Percentiles rank a stretch among this genome's conserved stretches.
These are phyloP conservation scores for Naganishia antarctica DNA, from an alignment of 768 basidiomycete species.

Conservation along the genomic window DNA sequence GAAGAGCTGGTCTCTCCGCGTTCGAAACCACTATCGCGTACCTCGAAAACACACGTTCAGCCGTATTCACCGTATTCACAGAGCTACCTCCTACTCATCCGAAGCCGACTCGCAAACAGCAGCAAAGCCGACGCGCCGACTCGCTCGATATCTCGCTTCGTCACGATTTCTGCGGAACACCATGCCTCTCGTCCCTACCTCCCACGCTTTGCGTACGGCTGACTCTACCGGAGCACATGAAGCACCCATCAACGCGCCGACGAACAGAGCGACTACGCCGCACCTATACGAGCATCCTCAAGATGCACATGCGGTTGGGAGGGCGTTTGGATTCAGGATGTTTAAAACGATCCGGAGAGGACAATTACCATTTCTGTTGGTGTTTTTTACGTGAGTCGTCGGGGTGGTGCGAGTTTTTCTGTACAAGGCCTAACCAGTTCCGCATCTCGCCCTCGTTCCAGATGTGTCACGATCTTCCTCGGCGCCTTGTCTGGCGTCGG, in stretches of 20 bases:
- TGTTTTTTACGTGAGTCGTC: constrained; percentile 43
- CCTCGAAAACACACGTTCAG: too few species aligned
- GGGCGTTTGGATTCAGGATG: constrained; percentile 34
- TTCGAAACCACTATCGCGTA: too few species aligned
- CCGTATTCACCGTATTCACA: too few species aligned
- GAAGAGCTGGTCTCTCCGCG: too few species aligned
- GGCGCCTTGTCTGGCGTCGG: constrained; percentile 44
- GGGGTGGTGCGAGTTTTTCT: too few species aligned
- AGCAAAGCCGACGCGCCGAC: too few species aligned
- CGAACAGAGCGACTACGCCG: neutral
- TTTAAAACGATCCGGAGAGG: constrained; percentile 38
- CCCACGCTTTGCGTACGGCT: neutral
- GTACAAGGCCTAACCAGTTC: too few species aligned
- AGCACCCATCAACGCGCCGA: neutral
- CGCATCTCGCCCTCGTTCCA: constrained; percentile 22
- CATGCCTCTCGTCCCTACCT: neutral
- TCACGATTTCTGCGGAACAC: too few species aligned
- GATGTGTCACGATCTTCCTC: constrained; percentile 45
- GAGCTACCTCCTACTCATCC: too few species aligned
- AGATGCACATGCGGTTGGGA: constrained; percentile 30
- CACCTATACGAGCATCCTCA: constrained; percentile 1
- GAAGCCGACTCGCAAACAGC: too few species aligned
- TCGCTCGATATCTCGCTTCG: too few species aligned
- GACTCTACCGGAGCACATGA: neutral
- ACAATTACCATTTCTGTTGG: constrained; percentile 43